Evolutionary conservation across 2,329 filamentous ascomycete species (phyloP).

Genomic region (Pseudocercospora crystallina): DNA sequence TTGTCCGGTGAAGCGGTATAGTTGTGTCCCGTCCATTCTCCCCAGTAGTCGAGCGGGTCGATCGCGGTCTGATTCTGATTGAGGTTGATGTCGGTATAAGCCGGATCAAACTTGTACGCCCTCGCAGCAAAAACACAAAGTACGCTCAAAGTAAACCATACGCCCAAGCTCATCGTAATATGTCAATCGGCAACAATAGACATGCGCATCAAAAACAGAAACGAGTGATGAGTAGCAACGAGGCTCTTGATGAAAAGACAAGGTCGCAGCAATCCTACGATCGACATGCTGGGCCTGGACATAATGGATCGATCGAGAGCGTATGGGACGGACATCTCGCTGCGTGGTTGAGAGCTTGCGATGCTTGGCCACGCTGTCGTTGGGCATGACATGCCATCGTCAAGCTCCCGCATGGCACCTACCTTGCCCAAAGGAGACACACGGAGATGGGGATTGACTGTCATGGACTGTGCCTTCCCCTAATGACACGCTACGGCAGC

Average conservation of each 20-base stretch:
- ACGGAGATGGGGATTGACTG: background rate
- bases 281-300: constrained; percentile 1
- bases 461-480: background rate
- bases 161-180: background rate
- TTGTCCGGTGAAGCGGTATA: constrained; percentile 57
- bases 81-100: constrained; percentile 55
- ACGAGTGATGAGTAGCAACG: background rate
- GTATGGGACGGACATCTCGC: background rate
- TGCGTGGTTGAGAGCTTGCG: constrained; percentile 3
- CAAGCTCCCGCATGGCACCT: too few relatives aligned
- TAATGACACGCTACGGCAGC: background rate
- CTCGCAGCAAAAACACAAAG: constrained; percentile 2
- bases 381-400: background rate
- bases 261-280: background rate
- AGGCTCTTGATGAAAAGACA: background rate
- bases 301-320: background rate
- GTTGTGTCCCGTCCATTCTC: constrained; percentile 52
- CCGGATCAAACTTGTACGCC: constrained; percentile 44
- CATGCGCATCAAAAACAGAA: background rate
- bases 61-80: constrained; percentile 58
- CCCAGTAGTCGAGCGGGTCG: constrained; percentile 57
- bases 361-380: background rate
- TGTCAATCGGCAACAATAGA: background rate
- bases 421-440: background rate
- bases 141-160: background rate